Conservation (phyloP, 1,284 basidiomycete species). For the Austropuccinia psidii region DNA sequence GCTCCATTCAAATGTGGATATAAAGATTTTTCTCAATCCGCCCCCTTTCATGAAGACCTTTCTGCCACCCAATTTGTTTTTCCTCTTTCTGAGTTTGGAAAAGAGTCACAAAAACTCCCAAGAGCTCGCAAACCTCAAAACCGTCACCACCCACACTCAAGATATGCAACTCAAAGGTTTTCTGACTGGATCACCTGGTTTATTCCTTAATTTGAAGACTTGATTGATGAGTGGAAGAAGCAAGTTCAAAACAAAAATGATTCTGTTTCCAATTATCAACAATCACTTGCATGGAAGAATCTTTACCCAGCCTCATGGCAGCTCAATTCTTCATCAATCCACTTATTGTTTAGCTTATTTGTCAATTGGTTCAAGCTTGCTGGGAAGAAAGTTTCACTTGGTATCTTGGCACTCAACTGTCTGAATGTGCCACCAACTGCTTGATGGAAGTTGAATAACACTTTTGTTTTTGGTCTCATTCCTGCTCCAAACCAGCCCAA, state of each 20-base stretch:
- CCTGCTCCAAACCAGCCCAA: constrained; percentile 9
- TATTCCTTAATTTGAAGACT: background rate
- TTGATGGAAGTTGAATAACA: background rate
- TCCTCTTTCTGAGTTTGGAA: too few species aligned
- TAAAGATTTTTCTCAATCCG: too few species aligned
- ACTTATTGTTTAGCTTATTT: background rate
- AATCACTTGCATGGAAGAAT: background rate
- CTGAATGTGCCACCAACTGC: background rate
- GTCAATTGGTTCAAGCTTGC: background rate
- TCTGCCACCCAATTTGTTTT: too few species aligned
- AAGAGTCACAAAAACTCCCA: too few species aligned
- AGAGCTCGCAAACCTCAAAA: background rate
- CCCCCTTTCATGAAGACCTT: too few species aligned
- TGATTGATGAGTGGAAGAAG: constrained; percentile 22
- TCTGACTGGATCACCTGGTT: background rate
- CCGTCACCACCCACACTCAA: background rate
- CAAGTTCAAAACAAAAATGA: too few species aligned
- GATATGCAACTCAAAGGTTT: background rate
- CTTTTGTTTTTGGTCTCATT: background rate
- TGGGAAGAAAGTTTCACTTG: background rate
- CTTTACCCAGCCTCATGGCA: background rate
- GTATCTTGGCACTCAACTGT: background rate
- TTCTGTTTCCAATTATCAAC: background rate
- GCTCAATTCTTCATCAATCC: too few species aligned
- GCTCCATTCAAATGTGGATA: too few species aligned